Evolutionary conservation across 805 yeast genomes (phyloP).

Genomic region (Ogataea allantospora): DNA sequence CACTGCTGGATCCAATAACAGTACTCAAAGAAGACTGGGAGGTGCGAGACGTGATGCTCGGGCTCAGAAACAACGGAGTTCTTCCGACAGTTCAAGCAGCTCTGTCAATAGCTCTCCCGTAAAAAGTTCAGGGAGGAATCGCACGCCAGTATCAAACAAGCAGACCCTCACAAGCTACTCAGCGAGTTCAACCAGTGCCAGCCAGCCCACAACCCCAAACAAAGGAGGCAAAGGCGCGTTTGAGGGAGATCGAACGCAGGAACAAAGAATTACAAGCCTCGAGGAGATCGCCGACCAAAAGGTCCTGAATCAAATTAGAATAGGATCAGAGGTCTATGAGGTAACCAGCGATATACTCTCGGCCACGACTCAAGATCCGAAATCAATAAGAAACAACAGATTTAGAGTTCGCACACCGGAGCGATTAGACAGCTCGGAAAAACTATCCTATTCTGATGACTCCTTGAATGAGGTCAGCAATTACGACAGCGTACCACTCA

Average conservation of each 20-base stretch:
- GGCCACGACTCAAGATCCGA: constrained; percentile 21
- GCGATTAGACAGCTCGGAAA: constrained; percentile 1
- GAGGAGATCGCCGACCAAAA: constrained; percentile 16
- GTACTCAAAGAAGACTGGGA: constrained; percentile 10
- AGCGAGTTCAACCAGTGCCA: constrained; percentile 10
- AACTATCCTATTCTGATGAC: constrained; percentile 13
- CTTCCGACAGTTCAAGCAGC: constrained; percentile 8
- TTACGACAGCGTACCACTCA: constrained; percentile 12
- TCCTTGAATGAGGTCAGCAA: constrained; percentile 15
- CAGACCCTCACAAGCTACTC: constrained; percentile 7
- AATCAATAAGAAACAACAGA: constrained; percentile 15
- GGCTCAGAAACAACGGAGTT: constrained; percentile 1
- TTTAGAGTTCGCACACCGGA: constrained; percentile 2
- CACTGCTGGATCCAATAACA: constrained; percentile 7
- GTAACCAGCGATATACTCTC: constrained; percentile 24
- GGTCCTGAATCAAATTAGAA: constrained; percentile 14
- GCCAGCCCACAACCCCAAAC: constrained; percentile 14
- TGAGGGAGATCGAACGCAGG: constrained; percentile 11
- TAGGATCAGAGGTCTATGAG: constrained; percentile 21
- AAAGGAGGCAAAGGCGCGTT: constrained; percentile 7
- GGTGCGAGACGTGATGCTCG: neutral
- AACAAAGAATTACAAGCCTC: constrained; percentile 6
- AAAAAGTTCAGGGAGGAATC: constrained; percentile 23
- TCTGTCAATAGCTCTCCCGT: constrained; percentile 6
- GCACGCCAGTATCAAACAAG: constrained; percentile 13